phyloP scores from a whole-genome alignment of 148 eudicot species.

The Pharnaceum exiguum region DNA sequence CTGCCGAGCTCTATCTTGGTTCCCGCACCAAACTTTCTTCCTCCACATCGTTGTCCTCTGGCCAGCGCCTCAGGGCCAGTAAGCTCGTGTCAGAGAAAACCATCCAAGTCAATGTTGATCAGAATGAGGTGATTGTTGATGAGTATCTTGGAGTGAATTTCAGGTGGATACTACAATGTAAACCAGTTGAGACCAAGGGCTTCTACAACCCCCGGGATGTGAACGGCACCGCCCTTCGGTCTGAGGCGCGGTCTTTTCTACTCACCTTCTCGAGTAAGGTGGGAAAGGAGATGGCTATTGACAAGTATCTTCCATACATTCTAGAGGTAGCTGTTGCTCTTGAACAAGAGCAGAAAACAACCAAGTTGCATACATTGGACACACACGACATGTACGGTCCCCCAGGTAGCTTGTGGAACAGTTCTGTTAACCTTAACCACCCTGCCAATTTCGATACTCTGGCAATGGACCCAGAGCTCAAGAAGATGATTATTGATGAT shows the following conservation, averaged over 20 bases:
- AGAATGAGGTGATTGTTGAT: conserved; percentile 29
- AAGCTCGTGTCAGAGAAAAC: conserved; percentile 26
- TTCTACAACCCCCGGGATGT: conserved; percentile 24
- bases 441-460: conserved; percentile 48
- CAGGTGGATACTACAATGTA: conserved; percentile 33
- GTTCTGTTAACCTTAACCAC: conserved; percentile 42
- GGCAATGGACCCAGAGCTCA: conserved; percentile 40
- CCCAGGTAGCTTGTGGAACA: conserved; percentile 22
- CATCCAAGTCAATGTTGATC: conserved; percentile 29
- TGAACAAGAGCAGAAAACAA: conserved; percentile 24
- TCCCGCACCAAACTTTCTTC: conserved; percentile 9
- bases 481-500: conserved; percentile 31
- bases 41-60: conserved; percentile 15
- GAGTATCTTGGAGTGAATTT: conserved; percentile 24
- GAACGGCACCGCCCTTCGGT: conserved; percentile 17
- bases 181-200: background rate
- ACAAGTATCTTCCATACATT: conserved; percentile 39
- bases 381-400: background rate
- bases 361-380: conserved; percentile 36
- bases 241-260: conserved; percentile 31
- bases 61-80: conserved; percentile 33
- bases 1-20: conserved; percentile 39
- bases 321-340: conserved; percentile 18
- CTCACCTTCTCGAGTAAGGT: conserved; percentile 28
- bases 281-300: conserved; percentile 21